Evolutionary conservation across 768 basidiomycete genomes (phyloP), one percentile per base, ranked within the genome.

Genomic region (Cantharellus anzutake): DNA sequence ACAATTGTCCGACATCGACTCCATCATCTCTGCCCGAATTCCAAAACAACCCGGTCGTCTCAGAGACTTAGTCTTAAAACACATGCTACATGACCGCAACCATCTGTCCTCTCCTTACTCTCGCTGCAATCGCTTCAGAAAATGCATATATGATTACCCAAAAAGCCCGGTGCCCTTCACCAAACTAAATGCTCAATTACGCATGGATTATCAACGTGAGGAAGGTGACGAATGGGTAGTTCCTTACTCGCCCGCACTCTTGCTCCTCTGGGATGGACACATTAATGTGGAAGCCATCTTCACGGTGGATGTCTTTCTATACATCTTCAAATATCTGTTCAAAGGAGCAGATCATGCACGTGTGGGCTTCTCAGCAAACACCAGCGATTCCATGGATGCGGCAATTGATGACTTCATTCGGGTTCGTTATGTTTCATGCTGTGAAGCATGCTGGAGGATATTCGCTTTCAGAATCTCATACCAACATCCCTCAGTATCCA

Each of bases 171-270:
- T 64, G n/a, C 35, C 56, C 0, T 16, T 40, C 3, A 73, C 71
- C 0, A 63, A 60, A 0, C 67, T 73, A 35, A 66, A 70, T 39
- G 48, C 35, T 20, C 64, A 67, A 3, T 71, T 70, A 0, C 59
- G 67, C 35, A 68, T 62, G 4, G 39, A 60, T 41, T 60, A 62
- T 34, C 52, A 41, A 20, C 61, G 52, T 5, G 7, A 7, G 11
- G 5, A n/a, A 4, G 42, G 16, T 7, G 61, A 62, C 37, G 20
- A n/a, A 14, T 44, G 42, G 50, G 52, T 62, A 4, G 61, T 62
- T 4, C 60, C 59, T 1, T 44, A 62, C 37, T 40, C 35, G 4
- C 39, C 58, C 16, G 51, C 48, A 3, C 57, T 63, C 20, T 51
- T 61, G 11, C 61, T 57, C 3, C 44, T 60, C 38, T 63, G 63